These are phyloP conservation scores for Diaporthe vexans DNA, from an alignment of 2,329 filamentous ascomycete genomes.

Conservation along the genomic window DNA sequence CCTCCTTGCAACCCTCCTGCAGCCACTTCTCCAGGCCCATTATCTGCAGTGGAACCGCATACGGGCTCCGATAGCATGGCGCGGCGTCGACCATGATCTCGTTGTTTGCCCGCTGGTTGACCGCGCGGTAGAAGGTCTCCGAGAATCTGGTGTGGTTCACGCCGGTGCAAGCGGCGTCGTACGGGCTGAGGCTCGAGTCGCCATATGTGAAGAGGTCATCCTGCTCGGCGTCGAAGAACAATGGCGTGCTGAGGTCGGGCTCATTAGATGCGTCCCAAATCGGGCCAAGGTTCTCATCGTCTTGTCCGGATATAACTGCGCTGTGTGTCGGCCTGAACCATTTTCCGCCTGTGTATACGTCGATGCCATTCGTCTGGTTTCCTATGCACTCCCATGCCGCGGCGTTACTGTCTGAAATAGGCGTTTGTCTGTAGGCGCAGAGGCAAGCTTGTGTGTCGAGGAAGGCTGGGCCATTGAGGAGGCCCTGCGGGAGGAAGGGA, in stretches of 20 bases:
- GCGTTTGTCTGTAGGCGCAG: conserved; percentile 51
- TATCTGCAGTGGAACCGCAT: conserved; percentile 57
- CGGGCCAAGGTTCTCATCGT: conserved; percentile 40
- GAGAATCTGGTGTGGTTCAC: conserved; percentile 57
- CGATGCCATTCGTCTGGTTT: conserved; percentile 57
- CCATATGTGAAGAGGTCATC: conserved; percentile 47
- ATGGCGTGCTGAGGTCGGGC: conserved; percentile 49
- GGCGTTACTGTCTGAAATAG: conserved; percentile 42
- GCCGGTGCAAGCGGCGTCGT: conserved; percentile 58
- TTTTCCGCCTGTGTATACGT: conserved; percentile 54
- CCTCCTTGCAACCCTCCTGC: conserved; percentile 54
- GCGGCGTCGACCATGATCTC: conserved; percentile 53
- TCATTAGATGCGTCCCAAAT: conserved; percentile 55
- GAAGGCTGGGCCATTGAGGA: conserved; percentile 53
- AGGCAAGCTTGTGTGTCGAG: conserved; percentile 57
- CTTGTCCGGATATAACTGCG: conserved; percentile 42
- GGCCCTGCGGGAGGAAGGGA: conserved; percentile 53
- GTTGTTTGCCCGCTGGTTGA: conserved; percentile 44
- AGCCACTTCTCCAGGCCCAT: conserved; percentile 55
- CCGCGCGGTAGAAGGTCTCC: conserved; percentile 56
- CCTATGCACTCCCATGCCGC: conserved; percentile 61
- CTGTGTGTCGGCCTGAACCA: conserved; percentile 55
- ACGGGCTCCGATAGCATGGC: conserved; percentile 55
- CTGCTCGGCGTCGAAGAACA: conserved; percentile 48
- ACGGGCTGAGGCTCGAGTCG: conserved; percentile 49